Evolutionary conservation across 768 basidiomycete genomes (phyloP).

Genomic region (Mrakia blollopis): DNA sequence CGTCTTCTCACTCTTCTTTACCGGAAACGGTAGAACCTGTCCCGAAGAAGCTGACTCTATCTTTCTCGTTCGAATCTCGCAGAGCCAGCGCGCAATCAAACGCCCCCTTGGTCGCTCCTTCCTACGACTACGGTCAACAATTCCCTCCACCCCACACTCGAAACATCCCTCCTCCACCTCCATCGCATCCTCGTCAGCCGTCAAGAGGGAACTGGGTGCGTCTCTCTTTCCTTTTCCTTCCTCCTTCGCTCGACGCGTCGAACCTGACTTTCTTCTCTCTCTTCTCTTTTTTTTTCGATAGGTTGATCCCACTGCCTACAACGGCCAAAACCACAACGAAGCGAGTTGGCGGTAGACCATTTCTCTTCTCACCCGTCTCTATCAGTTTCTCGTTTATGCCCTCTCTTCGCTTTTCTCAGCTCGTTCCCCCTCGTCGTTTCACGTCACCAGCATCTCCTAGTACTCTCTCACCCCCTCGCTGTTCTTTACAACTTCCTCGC

Average conservation of each 20-base stretch:
- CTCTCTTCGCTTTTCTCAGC: too few species aligned
- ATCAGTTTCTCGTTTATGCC: too few species aligned
- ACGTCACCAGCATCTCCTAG: too few species aligned
- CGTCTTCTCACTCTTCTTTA: neutral
- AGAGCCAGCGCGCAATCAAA: neutral
- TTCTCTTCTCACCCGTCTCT: neutral
- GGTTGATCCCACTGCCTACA: neutral
- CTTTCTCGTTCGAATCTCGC: neutral
- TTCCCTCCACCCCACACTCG: neutral
- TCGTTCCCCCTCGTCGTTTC: too few species aligned
- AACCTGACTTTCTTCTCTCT: neutral
- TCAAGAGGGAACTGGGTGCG: neutral
- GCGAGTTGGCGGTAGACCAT: neutral
- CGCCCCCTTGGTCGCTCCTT: neutral
- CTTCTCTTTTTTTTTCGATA: too few species aligned
- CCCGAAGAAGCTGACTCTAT: neutral
- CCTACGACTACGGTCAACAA: neutral
- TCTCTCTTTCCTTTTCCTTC: neutral
- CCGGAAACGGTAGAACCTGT: too few species aligned
- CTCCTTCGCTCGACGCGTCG: neutral
- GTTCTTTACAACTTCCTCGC: too few species aligned
- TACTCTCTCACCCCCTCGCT: too few species aligned
- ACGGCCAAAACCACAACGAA: slow-evolving; percentile 10
- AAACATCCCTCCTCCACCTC: neutral
- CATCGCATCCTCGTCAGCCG: neutral